Conservation (phyloP, 2,329 filamentous ascomycete genomes). For the Clathrospora elynae region DNA sequence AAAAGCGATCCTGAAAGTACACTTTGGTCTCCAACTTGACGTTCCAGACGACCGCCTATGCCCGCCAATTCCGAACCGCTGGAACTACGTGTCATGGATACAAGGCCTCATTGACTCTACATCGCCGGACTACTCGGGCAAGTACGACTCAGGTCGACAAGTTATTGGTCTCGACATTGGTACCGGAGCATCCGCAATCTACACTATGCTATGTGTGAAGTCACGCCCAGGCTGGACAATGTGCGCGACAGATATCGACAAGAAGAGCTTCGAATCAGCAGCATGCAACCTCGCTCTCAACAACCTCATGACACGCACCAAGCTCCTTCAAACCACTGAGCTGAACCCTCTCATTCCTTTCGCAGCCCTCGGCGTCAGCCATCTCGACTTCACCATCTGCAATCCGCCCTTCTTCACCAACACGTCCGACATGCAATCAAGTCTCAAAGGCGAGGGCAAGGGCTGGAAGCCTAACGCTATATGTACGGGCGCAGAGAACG, state of each 20-base stretch:
- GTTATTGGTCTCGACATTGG: conserved; percentile 82
- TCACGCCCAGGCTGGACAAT: conserved; percentile 68
- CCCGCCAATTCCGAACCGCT: conserved; percentile 74
- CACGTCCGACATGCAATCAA: conserved; percentile 67
- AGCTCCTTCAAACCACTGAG: conserved; percentile 61
- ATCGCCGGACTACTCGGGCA: conserved; percentile 52
- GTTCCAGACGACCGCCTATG: conserved; percentile 81
- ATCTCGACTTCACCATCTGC: conserved; percentile 84
- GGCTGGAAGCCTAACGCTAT: conserved; percentile 70
- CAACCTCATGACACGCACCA: conserved; percentile 66
- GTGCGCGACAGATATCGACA: conserved; percentile 71
- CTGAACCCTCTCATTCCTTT: conserved; percentile 67
- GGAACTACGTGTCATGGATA: conserved; percentile 91
- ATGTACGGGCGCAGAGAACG: conserved; percentile 75
- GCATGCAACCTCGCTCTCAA: conserved; percentile 71
- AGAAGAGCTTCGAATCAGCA: conserved; percentile 69
- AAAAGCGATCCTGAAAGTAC: conserved; percentile 72
- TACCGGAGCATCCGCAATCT: conserved; percentile 89
- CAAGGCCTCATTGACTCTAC: conserved; percentile 79
- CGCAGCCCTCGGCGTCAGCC: conserved; percentile 56
- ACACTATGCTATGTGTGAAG: conserved; percentile 77
- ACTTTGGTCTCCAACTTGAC: conserved; percentile 74
- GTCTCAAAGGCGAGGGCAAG: conserved; percentile 65
- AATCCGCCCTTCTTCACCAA: conserved; percentile 96
- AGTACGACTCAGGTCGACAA: conserved; percentile 56